Evolutionary conservation across 1,284 basidiomycete species (phyloP).

Genomic region (Irpex sp.): DNA sequence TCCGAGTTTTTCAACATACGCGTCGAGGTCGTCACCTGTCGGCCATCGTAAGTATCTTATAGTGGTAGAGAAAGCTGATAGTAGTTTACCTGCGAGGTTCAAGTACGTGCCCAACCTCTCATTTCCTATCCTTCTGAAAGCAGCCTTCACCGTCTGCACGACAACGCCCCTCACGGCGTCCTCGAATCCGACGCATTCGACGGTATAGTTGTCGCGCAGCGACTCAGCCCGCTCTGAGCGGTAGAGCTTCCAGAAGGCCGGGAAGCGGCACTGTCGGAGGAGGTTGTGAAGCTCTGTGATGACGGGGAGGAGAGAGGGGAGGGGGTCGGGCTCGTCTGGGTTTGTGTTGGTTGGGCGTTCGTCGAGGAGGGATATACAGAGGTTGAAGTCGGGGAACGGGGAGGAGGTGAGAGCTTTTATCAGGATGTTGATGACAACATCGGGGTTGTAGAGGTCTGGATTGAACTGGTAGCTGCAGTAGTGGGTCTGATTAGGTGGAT

Average conservation of each 20-base stretch:
- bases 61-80: conserved; percentile 17
- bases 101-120: conserved; percentile 73
- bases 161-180: conserved; percentile 75
- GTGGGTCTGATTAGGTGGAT: background rate
- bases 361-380: conserved; percentile 87
- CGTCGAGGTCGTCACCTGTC: conserved; percentile 56
- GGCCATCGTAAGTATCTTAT: conserved; percentile 8
- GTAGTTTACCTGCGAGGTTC: conserved; percentile 57
- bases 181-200: conserved; percentile 80
- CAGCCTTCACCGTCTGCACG: conserved; percentile 72
- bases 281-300: conserved; percentile 75
- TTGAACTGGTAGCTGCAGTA: conserved; percentile 90
- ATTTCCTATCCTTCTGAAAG: conserved; percentile 74
- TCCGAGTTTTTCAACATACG: conserved; percentile 67
- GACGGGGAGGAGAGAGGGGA: conserved; percentile 71
- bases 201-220: conserved; percentile 82
- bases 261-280: conserved; percentile 87
- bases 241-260: conserved; percentile 82
- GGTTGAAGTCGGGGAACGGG: conserved; percentile 90
- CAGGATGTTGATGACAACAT: conserved; percentile 92
- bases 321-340: conserved; percentile 77
- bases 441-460: conserved; percentile 87
- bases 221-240: conserved; percentile 62
- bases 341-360: conserved; percentile 60
- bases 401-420: conserved; percentile 84